These are phyloP conservation scores for Psilocybe azurescens DNA, from an alignment of 768 basidiomycete genomes.

Conservation along the genomic window DNA sequence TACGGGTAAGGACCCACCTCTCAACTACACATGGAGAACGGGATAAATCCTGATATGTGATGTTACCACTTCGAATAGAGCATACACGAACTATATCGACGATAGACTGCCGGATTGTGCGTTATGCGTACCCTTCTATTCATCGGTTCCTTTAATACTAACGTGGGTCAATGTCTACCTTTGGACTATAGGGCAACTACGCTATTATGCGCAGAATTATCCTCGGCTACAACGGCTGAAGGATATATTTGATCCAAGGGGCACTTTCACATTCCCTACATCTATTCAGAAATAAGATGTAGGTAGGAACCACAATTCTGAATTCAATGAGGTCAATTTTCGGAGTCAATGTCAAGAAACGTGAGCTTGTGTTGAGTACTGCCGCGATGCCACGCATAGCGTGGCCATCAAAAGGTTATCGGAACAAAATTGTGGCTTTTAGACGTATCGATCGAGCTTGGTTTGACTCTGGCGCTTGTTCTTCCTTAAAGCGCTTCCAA, in stretches of 20 bases:
- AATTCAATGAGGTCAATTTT: too few species aligned
- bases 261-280: constrained; percentile 45
- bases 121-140: constrained; percentile 9
- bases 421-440: too few species aligned
- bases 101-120: constrained; percentile 40
- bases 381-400: too few species aligned
- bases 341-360: neutral
- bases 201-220: constrained; percentile 42
- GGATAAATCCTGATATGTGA: neutral
- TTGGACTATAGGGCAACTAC: constrained; percentile 34
- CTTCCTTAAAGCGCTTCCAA: too few species aligned
- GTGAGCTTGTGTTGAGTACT: neutral
- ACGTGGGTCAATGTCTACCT: neutral
- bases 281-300: constrained; percentile 18
- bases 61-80: constrained; percentile 25
- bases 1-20: constrained; percentile 34
- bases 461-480: too few species aligned
- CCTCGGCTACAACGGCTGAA: constrained; percentile 34
- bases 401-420: too few species aligned
- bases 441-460: too few species aligned
- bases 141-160: neutral
- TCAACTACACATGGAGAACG: neutral
- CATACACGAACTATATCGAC: constrained; percentile 54
- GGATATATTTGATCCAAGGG: constrained; percentile 35
- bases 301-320: too few species aligned